Percentiles rank a stretch among this genome's conserved stretches.
Conservation (phyloP, 495 filamentous ascomycete genomes). For the Neurospora sp. region DNA sequence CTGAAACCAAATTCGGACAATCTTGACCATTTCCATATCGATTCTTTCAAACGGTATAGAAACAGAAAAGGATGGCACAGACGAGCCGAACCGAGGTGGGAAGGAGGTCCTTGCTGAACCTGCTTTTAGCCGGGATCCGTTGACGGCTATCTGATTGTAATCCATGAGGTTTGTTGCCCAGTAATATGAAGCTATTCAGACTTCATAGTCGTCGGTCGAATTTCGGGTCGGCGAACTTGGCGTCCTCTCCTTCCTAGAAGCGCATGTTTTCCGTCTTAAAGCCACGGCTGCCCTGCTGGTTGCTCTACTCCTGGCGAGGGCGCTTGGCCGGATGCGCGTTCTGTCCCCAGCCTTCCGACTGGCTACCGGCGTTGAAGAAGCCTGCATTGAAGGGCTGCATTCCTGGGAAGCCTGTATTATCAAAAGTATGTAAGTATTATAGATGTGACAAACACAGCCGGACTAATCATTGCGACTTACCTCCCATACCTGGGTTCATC, state of each 20-base stretch:
- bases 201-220: background rate
- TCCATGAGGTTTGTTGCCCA: background rate
- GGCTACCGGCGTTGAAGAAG: constrained; percentile 53
- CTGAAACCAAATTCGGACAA: background rate
- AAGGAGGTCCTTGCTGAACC: background rate
- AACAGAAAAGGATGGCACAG: background rate
- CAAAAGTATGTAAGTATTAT: background rate
- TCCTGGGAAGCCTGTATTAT: constrained; percentile 50
- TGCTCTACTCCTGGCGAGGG: constrained; percentile 40
- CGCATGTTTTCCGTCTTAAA: background rate
- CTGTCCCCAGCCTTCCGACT: constrained; percentile 45
- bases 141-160: background rate
- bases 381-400: constrained; percentile 68
- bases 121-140: background rate
- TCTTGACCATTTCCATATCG: background rate
- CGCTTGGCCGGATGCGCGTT: constrained; percentile 82
- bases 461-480: constrained; percentile 18
- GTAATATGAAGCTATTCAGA: background rate
- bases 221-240: background rate
- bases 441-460: background rate
- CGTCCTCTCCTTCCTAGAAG: background rate
- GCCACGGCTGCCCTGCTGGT: background rate
- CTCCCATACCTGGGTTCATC: constrained; percentile 54
- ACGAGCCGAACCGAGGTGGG: background rate
- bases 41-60: background rate